These are phyloP conservation scores for Aspergillus sp. DNA, from an alignment of 2,329 filamentous ascomycete genomes.

Conservation along the genomic window DNA sequence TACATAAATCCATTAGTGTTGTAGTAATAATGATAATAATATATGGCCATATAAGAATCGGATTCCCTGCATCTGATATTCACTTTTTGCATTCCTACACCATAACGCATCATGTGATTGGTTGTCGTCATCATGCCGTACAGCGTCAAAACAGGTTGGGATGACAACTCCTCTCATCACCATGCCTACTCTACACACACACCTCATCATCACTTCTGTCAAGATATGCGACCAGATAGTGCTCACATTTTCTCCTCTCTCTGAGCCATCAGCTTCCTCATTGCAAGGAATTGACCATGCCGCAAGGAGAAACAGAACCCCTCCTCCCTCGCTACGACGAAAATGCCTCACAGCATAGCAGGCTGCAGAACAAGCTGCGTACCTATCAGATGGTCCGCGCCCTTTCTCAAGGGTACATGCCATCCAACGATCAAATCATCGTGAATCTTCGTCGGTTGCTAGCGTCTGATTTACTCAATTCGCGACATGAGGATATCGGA, in stretches of 20 bases:
- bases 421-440: constrained; percentile 77
- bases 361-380: constrained; percentile 83
- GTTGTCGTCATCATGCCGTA: constrained; percentile 2
- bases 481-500: constrained; percentile 67
- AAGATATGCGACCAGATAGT: too few relatives aligned
- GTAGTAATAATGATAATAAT: too few relatives aligned
- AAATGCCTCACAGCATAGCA: constrained; percentile 69
- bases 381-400: constrained; percentile 87
- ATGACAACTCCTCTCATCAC: constrained; percentile 1
- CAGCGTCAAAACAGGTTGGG: constrained; percentile 3
- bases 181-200: neutral
- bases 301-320: constrained; percentile 62
- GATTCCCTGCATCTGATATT: too few relatives aligned
- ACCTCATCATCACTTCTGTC: neutral
- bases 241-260: too few relatives aligned
- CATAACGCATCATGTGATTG: neutral
- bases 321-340: constrained; percentile 69
- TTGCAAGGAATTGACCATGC: constrained; percentile 13
- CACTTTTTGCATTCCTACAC: neutral
- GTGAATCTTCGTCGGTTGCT: constrained; percentile 73
- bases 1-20: too few relatives aligned
- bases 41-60: too few relatives aligned
- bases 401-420: constrained; percentile 78
- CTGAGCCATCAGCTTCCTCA: neutral
- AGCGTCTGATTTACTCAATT: constrained; percentile 69